Evolutionary conservation across 768 basidiomycete genomes (phyloP), one percentile per base, ranked within the genome.

Genomic region (Agaricus bisporus): DNA sequence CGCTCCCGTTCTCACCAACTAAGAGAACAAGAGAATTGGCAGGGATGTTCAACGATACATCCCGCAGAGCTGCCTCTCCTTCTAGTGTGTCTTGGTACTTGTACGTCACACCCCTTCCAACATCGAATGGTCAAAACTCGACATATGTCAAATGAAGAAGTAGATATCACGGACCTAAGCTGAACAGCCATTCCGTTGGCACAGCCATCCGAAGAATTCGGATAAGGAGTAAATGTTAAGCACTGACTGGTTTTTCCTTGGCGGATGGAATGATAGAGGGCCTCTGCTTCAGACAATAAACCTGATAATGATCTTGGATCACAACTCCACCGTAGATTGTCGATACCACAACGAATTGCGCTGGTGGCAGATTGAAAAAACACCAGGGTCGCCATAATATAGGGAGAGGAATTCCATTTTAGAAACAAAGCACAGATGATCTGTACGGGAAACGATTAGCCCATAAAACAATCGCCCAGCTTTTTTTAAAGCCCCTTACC

Each of bases 1-100:
- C 77, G 58, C 72, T 71, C 8, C 75, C 76, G 56, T 75, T 76
- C 8, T 54, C 60, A 11, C 79, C 78, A 8, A 77, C 76, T 35
- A 80, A 61, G 20, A 78, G 69, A 20, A 76, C 68, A 6, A 78
- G 60, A 29, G 71, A 66, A 1, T 77, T 78, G 6, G 75, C 60
- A 7, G 68, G 55, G 47, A 80, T 68, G 14, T 59, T 64, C 48
- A 78, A 64, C 0, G 72, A 70, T 45, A 76, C 56, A 46, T 69
- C 59, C 18, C 60, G 46, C 12, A 75, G 61, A 17, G 64, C 64
- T n/a, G 41, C 61, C 48, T n/a, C 28, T 41, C 9, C 35, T 15
- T 43, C 44, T 4, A 22, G 22, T 22, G 28, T 37, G 37, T 44
- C 42, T 38, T 22, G 56, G 49, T 57, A 64, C 22, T 17, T 45